Conservation (phyloP, 2,329 filamentous ascomycete species). For the Botrytis deweyae region DNA sequence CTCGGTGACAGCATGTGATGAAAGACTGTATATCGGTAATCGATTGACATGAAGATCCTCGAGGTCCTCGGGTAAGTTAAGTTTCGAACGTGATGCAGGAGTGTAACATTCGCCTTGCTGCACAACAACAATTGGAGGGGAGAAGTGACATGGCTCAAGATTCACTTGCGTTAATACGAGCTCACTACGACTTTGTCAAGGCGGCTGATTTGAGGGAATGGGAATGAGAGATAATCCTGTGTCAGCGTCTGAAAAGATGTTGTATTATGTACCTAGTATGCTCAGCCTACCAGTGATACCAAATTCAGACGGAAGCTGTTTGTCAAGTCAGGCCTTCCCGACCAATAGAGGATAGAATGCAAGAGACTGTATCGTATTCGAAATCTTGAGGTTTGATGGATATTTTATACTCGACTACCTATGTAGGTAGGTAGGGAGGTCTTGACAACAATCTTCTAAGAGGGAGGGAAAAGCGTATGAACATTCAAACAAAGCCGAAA, state of each 20-base stretch:
- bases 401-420: not conserved
- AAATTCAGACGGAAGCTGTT: not conserved
- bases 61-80: not conserved
- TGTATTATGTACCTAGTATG: not conserved
- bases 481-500: not conserved
- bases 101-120: not conserved
- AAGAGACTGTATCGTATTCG: not conserved
- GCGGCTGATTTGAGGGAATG: not conserved
- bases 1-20: not conserved
- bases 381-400: not conserved
- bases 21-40: not conserved
- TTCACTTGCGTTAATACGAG: constrained; percentile 1
- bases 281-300: not conserved
- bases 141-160: not conserved
- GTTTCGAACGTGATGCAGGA: constrained; percentile 1
- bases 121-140: not conserved
- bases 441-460: not conserved
- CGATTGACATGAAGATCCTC: not conserved
- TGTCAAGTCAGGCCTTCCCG: not conserved
- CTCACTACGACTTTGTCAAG: not conserved
- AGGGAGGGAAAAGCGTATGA: not conserved
- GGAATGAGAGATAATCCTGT: not conserved
- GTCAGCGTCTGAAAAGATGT: not conserved
- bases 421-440: no score
- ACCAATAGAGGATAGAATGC: not conserved